Conservation (phyloP, 2,329 filamentous ascomycete species). For the Microdochium trichocladiopsis region DNA sequence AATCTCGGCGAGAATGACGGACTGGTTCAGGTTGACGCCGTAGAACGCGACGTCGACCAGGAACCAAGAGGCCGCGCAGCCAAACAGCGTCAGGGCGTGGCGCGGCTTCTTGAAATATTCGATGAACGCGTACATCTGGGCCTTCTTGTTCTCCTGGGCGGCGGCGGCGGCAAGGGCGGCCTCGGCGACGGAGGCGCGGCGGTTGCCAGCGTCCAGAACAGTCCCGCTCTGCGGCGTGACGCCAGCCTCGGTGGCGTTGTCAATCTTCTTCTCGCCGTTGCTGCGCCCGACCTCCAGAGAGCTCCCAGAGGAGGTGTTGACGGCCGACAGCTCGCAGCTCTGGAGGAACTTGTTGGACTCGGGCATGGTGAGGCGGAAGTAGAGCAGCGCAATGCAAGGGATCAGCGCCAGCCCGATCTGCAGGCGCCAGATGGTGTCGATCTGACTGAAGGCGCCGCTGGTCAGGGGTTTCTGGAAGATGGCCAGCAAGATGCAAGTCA, state of each 20-base stretch:
- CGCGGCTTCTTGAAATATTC: constrained; percentile 1
- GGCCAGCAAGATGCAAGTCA: constrained; percentile 34
- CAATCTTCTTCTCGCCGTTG: neutral
- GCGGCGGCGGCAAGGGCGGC: neutral
- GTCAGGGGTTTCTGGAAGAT: constrained; percentile 34
- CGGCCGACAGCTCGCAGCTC: constrained; percentile 30
- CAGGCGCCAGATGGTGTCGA: constrained; percentile 57
- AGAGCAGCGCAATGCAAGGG: constrained; percentile 23
- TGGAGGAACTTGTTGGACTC: constrained; percentile 50
- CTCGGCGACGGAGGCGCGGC: neutral
- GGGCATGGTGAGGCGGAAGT: constrained; percentile 62
- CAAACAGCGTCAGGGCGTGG: constrained; percentile 2
- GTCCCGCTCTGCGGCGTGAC: neutral
- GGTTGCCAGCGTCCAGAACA: no score
- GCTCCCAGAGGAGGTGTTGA: constrained; percentile 51
- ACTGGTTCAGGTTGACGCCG: constrained; percentile 53
- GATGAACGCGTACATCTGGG: constrained; percentile 3
- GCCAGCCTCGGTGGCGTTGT: neutral
- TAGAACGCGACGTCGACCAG: constrained; percentile 39
- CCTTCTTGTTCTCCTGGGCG: neutral
- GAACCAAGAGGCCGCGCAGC: constrained; percentile 3
- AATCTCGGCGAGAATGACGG: constrained; percentile 51
- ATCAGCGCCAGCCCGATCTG: constrained; percentile 58
- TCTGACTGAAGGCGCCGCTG: constrained; percentile 35
- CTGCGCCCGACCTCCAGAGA: neutral